Evolutionary conservation across 352 stramenopile species (phyloP).

Genomic region (Globisporangium ultimum): DNA sequence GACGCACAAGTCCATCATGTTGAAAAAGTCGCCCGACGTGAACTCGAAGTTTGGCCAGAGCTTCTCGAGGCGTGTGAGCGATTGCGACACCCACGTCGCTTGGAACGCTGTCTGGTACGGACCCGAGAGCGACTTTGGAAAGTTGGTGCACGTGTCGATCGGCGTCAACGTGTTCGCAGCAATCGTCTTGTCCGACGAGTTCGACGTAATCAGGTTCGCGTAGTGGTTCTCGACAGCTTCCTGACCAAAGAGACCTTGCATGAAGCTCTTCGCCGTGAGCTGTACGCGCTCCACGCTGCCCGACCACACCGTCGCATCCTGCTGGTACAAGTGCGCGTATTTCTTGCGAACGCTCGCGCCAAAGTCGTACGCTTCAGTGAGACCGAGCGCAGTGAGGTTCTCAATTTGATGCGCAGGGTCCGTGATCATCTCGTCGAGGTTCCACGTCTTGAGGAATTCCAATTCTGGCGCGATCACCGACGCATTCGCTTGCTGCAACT

Average conservation of each 20-base stretch:
- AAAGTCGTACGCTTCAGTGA: constrained; percentile 39
- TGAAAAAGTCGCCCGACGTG: constrained; percentile 26
- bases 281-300: constrained; percentile 48
- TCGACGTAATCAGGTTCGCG: constrained; percentile 30
- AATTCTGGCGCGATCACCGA: constrained; percentile 25
- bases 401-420: constrained; percentile 30
- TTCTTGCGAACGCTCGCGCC: constrained; percentile 32
- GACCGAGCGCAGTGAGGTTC: constrained; percentile 53
- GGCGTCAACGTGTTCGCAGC: constrained; percentile 50
- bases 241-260: constrained; percentile 42
- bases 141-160: constrained; percentile 49
- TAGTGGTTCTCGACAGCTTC: constrained; percentile 23
- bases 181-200: constrained; percentile 32
- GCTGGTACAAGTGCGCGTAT: constrained; percentile 39
- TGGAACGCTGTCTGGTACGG: constrained; percentile 9
- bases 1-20: constrained; percentile 57
- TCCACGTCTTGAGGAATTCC: constrained; percentile 44
- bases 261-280: constrained; percentile 44
- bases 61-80: constrained; percentile 24
- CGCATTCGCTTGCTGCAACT: constrained; percentile 22
- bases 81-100: constrained; percentile 7
- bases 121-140: constrained; percentile 31
- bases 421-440: constrained; percentile 33
- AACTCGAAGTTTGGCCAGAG: constrained; percentile 39
- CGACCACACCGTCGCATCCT: constrained; percentile 40